Percentiles rank a stretch among this genome's conserved stretches.
Evolutionary conservation across 140 eudicot species (phyloP).

Genomic region (Cichorium intybus): DNA sequence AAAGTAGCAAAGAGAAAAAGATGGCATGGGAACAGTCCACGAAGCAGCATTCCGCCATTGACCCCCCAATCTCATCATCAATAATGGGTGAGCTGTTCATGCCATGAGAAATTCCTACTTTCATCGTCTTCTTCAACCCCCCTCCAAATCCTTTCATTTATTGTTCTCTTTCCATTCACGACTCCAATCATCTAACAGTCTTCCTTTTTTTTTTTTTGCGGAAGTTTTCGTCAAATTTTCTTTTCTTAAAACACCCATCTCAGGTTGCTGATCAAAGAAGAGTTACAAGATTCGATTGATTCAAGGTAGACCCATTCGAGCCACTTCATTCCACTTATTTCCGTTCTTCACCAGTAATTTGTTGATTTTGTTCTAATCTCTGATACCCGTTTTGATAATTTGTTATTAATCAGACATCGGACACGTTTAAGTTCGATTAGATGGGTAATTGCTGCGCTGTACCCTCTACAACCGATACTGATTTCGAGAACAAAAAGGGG

Average conservation of each 20-base stretch:
- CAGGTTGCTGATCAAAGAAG: conserved; percentile 2
- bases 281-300: conserved; percentile 11
- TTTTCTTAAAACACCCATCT: not conserved
- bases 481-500: conserved; percentile 41
- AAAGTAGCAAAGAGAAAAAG: conserved; percentile 5
- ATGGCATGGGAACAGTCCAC: conserved; percentile 26
- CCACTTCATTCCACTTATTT: conserved; percentile 8
- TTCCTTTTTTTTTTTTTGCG: not conserved
- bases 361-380: not conserved
- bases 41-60: conserved; percentile 35
- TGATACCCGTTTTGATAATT: conserved; percentile 5
- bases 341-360: not conserved
- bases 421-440: not conserved
- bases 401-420: not conserved
- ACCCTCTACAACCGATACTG: conserved; percentile 49
- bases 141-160: conserved; percentile 12
- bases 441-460: conserved; percentile 79
- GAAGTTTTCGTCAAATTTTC: not conserved
- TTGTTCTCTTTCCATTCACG: conserved; percentile 5
- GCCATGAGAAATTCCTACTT: conserved; percentile 41
- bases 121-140: conserved; percentile 38
- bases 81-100: conserved; percentile 30
- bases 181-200: conserved; percentile 12
- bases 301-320: conserved; percentile 10
- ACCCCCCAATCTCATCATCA: conserved; percentile 1